These are phyloP conservation scores for Lichtheimia corymbifera DNA, from an alignment of 371 early-diverging fungal species.

Conservation along the genomic window DNA sequence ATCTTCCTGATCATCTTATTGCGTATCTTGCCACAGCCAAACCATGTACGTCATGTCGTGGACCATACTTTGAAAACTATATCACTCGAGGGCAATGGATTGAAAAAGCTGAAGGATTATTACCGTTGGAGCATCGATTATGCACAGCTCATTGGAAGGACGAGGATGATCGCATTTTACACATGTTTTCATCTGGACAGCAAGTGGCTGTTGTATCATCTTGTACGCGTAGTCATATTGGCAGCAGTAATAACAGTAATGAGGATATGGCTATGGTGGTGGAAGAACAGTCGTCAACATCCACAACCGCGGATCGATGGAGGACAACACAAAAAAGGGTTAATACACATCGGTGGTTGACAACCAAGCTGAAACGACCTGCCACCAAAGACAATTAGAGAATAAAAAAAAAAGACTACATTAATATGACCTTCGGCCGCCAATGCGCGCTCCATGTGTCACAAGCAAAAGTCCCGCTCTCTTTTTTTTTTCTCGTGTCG, in stretches of 20 bases:
- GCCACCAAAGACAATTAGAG: not conserved
- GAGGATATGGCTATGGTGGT: not conserved
- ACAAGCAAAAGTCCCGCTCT: not conserved
- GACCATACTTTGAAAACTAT: slow-evolving; percentile 78
- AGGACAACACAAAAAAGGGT: slow-evolving; percentile 2
- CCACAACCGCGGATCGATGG: slow-evolving; percentile 2
- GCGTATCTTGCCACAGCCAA: slow-evolving; percentile 66
- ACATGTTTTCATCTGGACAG: slow-evolving; percentile 22
- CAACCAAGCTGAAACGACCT: slow-evolving; percentile 10
- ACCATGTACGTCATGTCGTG: slow-evolving; percentile 85
- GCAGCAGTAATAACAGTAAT: not conserved
- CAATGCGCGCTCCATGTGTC: not conserved
- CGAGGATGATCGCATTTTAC: slow-evolving; percentile 61
- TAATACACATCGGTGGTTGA: slow-evolving; percentile 7
- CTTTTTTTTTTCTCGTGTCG: not conserved
- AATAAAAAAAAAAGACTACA: not conserved
- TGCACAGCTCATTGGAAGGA: slow-evolving; percentile 81
- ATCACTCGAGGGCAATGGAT: slow-evolving; percentile 64
- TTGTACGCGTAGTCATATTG: not conserved
- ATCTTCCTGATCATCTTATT: slow-evolving; percentile 52
- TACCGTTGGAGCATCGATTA: slow-evolving; percentile 74
- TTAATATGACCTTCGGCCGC: not conserved
- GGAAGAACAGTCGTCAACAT: not conserved
- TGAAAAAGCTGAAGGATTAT: slow-evolving; percentile 46
- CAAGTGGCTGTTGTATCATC: not conserved